Percentiles rank a stretch among this genome's conserved stretches.
These are phyloP conservation scores for Barnettozyma populi DNA, from an alignment of 805 yeast genomes.

Conservation along the genomic window DNA sequence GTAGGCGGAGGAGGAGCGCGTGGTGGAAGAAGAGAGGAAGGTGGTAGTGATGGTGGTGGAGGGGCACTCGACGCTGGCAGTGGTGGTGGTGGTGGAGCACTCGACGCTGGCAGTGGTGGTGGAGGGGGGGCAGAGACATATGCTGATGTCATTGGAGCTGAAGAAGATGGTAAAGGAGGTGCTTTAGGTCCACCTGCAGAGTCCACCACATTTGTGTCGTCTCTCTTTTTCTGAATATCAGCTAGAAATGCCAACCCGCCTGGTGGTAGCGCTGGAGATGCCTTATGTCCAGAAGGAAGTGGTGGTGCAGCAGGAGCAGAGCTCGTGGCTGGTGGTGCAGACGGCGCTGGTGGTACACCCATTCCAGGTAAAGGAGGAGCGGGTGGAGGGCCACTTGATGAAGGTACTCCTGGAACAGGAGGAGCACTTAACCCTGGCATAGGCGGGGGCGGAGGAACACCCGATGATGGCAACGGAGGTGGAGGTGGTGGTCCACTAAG, in stretches of 20 bases:
- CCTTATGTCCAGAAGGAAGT: background rate
- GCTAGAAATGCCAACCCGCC: conserved; percentile 49
- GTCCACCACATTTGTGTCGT: conserved; percentile 45
- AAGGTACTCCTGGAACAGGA: conserved; percentile 21
- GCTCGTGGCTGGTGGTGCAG: no score
- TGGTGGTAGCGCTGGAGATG: conserved; percentile 4
- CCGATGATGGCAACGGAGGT: conserved; percentile 17
- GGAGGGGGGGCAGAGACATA: conserved; percentile 15
- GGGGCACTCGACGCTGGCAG: conserved; percentile 9
- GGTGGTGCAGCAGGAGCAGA: background rate
- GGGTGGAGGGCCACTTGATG: background rate
- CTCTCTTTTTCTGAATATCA: conserved; percentile 50
- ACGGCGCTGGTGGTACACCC: background rate
- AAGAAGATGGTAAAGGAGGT: conserved; percentile 14
- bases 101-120: conserved; percentile 12
- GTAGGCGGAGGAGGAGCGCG: conserved; percentile 18
- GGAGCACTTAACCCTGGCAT: conserved; percentile 18
- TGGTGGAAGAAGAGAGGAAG: conserved; percentile 22
- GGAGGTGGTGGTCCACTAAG: conserved; percentile 1
- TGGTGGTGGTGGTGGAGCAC: conserved; percentile 20
- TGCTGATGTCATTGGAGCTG: conserved; percentile 24
- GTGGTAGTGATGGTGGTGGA: conserved; percentile 15
- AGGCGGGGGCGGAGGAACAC: conserved; percentile 18
- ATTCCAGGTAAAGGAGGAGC: conserved; percentile 14
- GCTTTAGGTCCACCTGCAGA: conserved; percentile 13